These are phyloP conservation scores for Aegilops speltoides DNA, from an alignment of 176 grass and related monocot genomes.

Conservation along the genomic window DNA sequence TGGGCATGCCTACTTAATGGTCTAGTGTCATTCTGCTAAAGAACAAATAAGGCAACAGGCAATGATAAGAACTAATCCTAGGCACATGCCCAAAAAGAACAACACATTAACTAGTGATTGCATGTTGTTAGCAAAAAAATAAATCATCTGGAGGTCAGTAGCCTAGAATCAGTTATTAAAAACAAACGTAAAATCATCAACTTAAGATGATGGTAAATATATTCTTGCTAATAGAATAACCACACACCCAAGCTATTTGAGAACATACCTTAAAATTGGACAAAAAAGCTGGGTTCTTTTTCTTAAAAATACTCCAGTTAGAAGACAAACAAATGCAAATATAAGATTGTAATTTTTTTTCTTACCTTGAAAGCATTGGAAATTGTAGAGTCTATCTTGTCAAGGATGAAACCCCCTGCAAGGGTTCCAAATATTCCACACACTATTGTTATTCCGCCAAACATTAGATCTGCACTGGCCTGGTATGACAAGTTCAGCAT, in stretches of 20 bases:
- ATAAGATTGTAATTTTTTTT: conserved; percentile 15
- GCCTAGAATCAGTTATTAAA: neutral
- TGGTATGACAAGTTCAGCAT: conserved; percentile 49
- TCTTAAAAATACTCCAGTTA: neutral
- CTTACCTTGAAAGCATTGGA: conserved; percentile 94
- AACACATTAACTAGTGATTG: neutral
- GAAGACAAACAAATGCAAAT: conserved; percentile 1
- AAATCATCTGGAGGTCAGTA: neutral
- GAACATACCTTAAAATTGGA: neutral
- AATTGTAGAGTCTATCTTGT: conserved; percentile 80
- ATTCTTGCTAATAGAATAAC: neutral
- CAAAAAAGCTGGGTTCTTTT: neutral
- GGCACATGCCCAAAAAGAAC: neutral
- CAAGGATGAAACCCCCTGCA: conserved; percentile 83
- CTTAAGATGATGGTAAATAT: neutral
- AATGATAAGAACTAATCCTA: neutral
- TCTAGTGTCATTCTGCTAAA: neutral
- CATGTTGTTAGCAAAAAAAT: neutral
- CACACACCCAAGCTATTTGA: neutral
- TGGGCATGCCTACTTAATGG: neutral
- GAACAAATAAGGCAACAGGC: neutral
- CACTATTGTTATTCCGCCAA: conserved; percentile 97
- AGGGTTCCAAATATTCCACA: conserved; percentile 96
- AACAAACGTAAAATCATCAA: neutral
- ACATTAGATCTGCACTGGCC: conserved; percentile 90